phyloP scores from a whole-genome alignment of 805 yeast genomes.

The Lipomyces sp. region DNA sequence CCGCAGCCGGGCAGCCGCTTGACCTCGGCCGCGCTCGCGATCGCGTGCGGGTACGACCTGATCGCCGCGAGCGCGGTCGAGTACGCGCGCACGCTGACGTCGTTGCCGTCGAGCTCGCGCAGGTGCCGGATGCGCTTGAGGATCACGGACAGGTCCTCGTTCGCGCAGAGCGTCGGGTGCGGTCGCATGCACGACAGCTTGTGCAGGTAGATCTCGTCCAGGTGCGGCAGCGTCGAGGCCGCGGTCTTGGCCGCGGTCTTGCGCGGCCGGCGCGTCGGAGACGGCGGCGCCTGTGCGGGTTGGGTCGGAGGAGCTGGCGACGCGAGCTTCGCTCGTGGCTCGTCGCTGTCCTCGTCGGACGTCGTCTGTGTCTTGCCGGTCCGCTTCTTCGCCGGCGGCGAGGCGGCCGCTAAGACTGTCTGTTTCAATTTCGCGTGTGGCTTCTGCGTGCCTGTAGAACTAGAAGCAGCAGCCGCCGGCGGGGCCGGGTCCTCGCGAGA shows the following conservation, averaged over 20 bases:
- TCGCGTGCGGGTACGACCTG: constrained; percentile 22
- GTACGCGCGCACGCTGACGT: constrained; percentile 27
- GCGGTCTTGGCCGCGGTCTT: not conserved
- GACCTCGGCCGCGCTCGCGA: constrained; percentile 13
- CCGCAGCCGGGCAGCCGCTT: constrained; percentile 27
- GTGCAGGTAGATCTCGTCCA: constrained; percentile 9
- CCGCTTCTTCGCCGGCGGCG: no score
- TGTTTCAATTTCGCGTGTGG: no score
- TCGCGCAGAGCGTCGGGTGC: constrained; percentile 20
- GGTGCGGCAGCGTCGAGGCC: not conserved
- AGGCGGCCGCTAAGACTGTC: no score
- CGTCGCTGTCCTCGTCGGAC: no score
- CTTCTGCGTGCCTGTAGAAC: no score
- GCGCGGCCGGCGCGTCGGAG: not conserved
- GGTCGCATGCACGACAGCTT: constrained; percentile 22
- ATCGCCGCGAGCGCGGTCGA: constrained; percentile 27
- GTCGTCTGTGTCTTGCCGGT: no score
- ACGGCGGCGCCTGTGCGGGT: not conserved
- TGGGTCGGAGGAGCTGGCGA: no score
- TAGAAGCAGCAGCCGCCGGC: no score
- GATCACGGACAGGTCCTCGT: constrained; percentile 10
- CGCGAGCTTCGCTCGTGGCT: no score
- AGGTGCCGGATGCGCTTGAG: constrained; percentile 15
- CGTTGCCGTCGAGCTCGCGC: constrained; percentile 22
- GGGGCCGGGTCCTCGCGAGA: no score